Evolutionary conservation across 371 early-diverging fungal genomes (phyloP), one percentile per base, ranked within the genome.

Genomic region (Mortierella sp.): DNA sequence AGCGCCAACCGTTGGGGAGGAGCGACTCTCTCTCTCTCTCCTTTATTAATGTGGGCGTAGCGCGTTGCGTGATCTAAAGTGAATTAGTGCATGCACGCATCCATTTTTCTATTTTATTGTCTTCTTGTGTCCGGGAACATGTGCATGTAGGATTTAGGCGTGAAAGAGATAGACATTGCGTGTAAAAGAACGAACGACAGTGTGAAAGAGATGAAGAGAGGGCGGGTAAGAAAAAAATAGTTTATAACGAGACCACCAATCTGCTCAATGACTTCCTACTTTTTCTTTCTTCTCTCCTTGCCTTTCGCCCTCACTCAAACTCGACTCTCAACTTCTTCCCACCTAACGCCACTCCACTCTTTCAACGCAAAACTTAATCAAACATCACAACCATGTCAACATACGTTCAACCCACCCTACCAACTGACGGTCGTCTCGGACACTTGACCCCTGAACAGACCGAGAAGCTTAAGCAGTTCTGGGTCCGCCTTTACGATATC

Each of bases 381-480:
- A 61, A 12, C 35, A 72, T 72, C 52, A 3, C 30, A 45, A 55
- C 28, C 39, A 64, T 47, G 16, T 62, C 75, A 0, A 43, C 62
- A 0, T 77, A 72, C 40, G 66, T 72, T 22, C 64, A 61, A n/a
- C 72, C 78, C 37, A 30, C 61, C 47, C 59, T 68, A 32, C 22
- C 61, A 8, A 77, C 72, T 14, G 83, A 84, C 12, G 86, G 86
- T 18, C 84, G 85, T 64, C 80, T 86, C 63, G 85, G 85, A 24
- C 72, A 89, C 72, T 81, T 92, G 52, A 84, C 88, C 20, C 73
- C 77, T 16, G 70, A 78, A 32, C 87, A 92, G 71, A 84, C 84
- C 60, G 86, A 86, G 39, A 80, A 78, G 73, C 78, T 92, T 30
- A 88, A 89, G 62, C 84, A 90, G 60, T 67, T 90, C 71, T 92